These are phyloP conservation scores for Prunus mira DNA, from an alignment of 306 rosid species.

Conservation along the genomic window DNA sequence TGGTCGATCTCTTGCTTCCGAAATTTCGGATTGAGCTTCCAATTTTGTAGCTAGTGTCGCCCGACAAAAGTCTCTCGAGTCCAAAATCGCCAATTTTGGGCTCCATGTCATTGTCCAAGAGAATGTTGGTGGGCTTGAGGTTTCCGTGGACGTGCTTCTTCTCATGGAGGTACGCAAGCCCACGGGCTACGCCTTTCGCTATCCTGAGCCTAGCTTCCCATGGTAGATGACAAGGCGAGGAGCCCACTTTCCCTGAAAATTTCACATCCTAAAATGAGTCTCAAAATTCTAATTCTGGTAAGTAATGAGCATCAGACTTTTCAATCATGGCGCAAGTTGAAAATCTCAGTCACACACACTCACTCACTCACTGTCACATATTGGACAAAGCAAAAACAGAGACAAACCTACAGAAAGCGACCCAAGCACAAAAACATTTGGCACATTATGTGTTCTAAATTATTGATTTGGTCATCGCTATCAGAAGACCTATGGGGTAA, in stretches of 20 bases:
- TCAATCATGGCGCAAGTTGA: not conserved
- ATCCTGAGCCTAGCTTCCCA: slow-evolving; percentile 86
- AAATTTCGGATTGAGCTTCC: slow-evolving; percentile 75
- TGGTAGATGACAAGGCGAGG: slow-evolving; percentile 94
- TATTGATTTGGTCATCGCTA: not conserved
- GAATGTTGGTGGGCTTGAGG: slow-evolving; percentile 83
- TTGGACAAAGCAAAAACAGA: not conserved
- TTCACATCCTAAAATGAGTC: slow-evolving; percentile 1
- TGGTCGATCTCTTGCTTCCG: slow-evolving; percentile 82
- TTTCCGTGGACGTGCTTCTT: slow-evolving; percentile 97
- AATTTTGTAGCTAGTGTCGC: slow-evolving; percentile 54
- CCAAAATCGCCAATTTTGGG: slow-evolving; percentile 91
- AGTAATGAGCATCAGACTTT: too few species aligned
- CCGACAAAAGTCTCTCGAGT: slow-evolving; percentile 63
- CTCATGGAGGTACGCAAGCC: slow-evolving; percentile 82
- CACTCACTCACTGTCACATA: not conserved
- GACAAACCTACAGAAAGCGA: not conserved
- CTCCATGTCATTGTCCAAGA: slow-evolving; percentile 72
- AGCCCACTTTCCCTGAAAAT: slow-evolving; percentile 77
- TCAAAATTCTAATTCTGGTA: too few species aligned
- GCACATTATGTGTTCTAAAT: not conserved
- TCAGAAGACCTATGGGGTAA: not conserved
- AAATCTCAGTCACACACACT: not conserved
- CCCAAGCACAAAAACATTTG: not conserved
- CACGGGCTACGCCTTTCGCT: slow-evolving; percentile 94